These are phyloP conservation scores for Russula earlei DNA, from an alignment of 768 basidiomycete species.

Conservation along the genomic window DNA sequence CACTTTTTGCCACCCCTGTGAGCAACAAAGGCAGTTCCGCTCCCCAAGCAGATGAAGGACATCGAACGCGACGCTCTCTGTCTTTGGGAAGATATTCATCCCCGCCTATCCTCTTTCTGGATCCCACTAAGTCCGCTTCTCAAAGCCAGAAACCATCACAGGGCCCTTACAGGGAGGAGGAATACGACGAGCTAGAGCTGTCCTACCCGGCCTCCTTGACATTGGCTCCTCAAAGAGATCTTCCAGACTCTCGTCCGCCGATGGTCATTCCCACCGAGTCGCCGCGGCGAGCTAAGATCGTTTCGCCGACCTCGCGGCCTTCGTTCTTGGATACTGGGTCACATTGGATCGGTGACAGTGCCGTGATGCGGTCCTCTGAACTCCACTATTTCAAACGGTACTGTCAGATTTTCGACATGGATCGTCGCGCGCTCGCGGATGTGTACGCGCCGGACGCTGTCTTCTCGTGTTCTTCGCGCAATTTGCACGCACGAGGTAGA, in stretches of 20 bases:
- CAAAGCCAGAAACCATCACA: not conserved
- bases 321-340: not conserved
- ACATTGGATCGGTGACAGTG: not conserved
- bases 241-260: not conserved
- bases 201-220: constrained; percentile 3
- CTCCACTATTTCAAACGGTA: constrained; percentile 9
- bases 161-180: constrained; percentile 1
- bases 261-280: not conserved
- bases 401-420: constrained; percentile 8
- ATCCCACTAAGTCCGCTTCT: not conserved
- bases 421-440: constrained; percentile 3
- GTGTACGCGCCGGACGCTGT: constrained; percentile 4
- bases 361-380: not conserved
- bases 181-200: constrained; percentile 8
- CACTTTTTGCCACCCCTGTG: not conserved
- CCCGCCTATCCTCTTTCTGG: constrained; percentile 1
- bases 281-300: not conserved
- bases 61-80: not conserved
- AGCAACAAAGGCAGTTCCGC: not conserved
- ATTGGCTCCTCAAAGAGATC: not conserved
- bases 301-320: not conserved
- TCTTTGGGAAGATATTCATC: not conserved
- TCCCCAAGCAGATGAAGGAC: not conserved
- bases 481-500: constrained; percentile 4
- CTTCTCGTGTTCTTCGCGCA: constrained; percentile 11